Evolutionary conservation across 2,329 filamentous ascomycete genomes (phyloP).

Genomic region (Ophiocordyceps camponoti-leonardi): DNA sequence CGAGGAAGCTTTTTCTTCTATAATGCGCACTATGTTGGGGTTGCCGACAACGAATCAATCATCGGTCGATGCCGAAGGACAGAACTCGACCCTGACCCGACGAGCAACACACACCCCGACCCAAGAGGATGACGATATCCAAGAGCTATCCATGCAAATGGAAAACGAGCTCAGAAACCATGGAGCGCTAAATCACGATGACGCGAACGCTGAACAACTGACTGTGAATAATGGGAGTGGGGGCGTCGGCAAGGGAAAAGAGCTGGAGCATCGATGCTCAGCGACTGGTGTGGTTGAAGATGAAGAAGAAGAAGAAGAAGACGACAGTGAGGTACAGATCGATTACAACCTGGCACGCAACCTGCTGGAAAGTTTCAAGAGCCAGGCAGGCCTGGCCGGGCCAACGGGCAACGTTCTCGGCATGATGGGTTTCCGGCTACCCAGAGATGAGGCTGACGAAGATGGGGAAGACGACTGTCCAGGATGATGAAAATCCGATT

Average conservation of each 20-base stretch:
- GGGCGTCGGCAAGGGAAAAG: slow-evolving; percentile 5
- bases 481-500: not conserved
- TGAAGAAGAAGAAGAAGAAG: slow-evolving; percentile 21
- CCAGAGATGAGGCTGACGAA: slow-evolving; percentile 54
- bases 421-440: slow-evolving; percentile 69
- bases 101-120: slow-evolving; percentile 8
- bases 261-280: not conserved
- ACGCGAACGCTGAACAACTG: slow-evolving; percentile 11
- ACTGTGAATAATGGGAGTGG: not conserved
- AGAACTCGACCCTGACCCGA: not conserved
- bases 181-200: slow-evolving; percentile 23
- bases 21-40: slow-evolving; percentile 91
- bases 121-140: slow-evolving; percentile 43
- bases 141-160: slow-evolving; percentile 49
- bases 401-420: slow-evolving; percentile 77
- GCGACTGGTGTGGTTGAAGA: slow-evolving; percentile 24
- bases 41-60: slow-evolving; percentile 19
- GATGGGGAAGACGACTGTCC: slow-evolving; percentile 8
- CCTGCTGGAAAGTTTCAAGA: slow-evolving; percentile 80
- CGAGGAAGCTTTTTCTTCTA: slow-evolving; percentile 65
- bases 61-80: not conserved
- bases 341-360: slow-evolving; percentile 85
- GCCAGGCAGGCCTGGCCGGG: slow-evolving; percentile 69
- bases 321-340: slow-evolving; percentile 49
- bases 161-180: slow-evolving; percentile 42